phyloP scores from a whole-genome alignment of 768 basidiomycete genomes.

The Amanita molliuscula region DNA sequence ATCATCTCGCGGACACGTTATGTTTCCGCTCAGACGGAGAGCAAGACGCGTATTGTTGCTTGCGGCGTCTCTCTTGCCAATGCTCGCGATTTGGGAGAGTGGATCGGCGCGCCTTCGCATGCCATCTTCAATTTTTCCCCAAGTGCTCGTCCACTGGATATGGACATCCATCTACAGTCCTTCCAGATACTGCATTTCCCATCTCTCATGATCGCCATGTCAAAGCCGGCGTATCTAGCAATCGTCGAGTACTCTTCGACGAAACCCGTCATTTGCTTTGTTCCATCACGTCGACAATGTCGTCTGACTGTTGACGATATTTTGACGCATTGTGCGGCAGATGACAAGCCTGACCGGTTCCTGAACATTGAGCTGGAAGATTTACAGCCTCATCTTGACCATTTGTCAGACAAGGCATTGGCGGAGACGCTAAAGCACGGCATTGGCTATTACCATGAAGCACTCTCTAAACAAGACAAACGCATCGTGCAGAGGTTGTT shows the following conservation, averaged over 20 bases:
- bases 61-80: slow-evolving; percentile 94
- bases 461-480: slow-evolving; percentile 85
- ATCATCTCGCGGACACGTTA: slow-evolving; percentile 95
- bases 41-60: slow-evolving; percentile 89
- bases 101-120: slow-evolving; percentile 92
- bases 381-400: slow-evolving; percentile 81
- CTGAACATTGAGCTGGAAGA: slow-evolving; percentile 79
- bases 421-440: slow-evolving; percentile 81
- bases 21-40: slow-evolving; percentile 87
- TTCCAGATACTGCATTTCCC: slow-evolving; percentile 98
- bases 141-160: slow-evolving; percentile 90
- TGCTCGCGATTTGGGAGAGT: slow-evolving; percentile 91
- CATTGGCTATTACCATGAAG: slow-evolving; percentile 94
- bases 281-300: slow-evolving; percentile 89
- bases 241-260: slow-evolving; percentile 79
- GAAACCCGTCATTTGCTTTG: slow-evolving; percentile 88
- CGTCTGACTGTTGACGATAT: slow-evolving; percentile 90
- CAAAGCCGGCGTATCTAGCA: slow-evolving; percentile 93
- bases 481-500: slow-evolving; percentile 88
- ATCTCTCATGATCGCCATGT: slow-evolving; percentile 98
- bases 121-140: slow-evolving; percentile 98
- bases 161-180: slow-evolving; percentile 95
- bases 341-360: slow-evolving; percentile 78
- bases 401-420: slow-evolving; percentile 65
- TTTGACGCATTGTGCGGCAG: slow-evolving; percentile 78